A percentile compares a stretch with the other conserved stretches of the same genome.
Evolutionary conservation across 768 basidiomycete species (phyloP).

Genomic region (Suillus plorans): DNA sequence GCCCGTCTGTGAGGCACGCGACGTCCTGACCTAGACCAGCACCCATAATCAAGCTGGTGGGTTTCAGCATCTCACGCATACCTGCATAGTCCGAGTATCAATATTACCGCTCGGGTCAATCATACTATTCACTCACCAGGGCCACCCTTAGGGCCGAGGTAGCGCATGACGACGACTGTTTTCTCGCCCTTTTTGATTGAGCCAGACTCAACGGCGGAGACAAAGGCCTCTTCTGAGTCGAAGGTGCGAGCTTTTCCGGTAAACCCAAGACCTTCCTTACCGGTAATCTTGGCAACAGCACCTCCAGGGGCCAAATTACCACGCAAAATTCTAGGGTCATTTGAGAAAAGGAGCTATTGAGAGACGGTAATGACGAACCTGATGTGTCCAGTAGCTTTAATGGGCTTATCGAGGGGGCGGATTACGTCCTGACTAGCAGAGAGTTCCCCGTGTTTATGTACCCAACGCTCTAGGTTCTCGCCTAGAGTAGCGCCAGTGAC

Average conservation of each 20-base stretch:
- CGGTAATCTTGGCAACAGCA: conserved; percentile 96
- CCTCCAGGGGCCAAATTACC: conserved; percentile 94
- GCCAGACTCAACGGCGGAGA: conserved; percentile 83
- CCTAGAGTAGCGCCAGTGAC: conserved; percentile 88
- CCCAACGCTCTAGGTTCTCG: conserved; percentile 92
- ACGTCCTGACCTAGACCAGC: conserved; percentile 96
- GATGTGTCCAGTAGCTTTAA: conserved; percentile 88
- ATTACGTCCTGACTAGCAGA: conserved; percentile 79
- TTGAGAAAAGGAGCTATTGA: conserved; percentile 8
- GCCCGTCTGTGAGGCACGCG: conserved; percentile 95
- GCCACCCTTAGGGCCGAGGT: conserved; percentile 96
- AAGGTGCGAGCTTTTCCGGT: conserved; percentile 92
- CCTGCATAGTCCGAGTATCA: conserved; percentile 43
- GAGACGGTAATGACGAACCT: conserved; percentile 46
- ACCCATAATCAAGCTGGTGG: conserved; percentile 97
- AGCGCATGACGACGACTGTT: conserved; percentile 92
- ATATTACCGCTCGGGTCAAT: neutral
- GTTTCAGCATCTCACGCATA: conserved; percentile 99
- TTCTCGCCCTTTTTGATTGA: conserved; percentile 94
- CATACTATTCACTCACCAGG: conserved; percentile 59
- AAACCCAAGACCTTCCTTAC: conserved; percentile 90
- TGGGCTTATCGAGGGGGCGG: conserved; percentile 81
- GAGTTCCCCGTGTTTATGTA: conserved; percentile 74
- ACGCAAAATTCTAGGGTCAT: conserved; percentile 66
- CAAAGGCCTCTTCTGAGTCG: conserved; percentile 86